A percentile compares a stretch with the other conserved stretches of the same genome.
Evolutionary conservation across 2,329 filamentous ascomycete genomes (phyloP).

Genomic region (Colletotrichum neosansevieriae): DNA sequence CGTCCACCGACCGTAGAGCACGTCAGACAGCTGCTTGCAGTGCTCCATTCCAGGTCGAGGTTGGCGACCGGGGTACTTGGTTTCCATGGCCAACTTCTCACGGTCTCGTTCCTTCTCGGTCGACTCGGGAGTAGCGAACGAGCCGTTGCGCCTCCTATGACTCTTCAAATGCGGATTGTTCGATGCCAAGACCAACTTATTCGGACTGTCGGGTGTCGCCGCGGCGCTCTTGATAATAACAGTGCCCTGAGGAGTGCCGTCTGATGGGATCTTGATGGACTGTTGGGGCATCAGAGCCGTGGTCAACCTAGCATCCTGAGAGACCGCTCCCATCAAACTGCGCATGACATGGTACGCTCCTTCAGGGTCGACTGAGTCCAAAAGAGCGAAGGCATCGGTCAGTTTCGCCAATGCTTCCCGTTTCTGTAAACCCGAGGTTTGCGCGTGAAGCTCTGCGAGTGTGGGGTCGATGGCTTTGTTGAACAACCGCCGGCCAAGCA

Average conservation of each 20-base stretch:
- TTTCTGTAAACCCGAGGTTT: conserved; percentile 75
- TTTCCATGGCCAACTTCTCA: conserved; percentile 62
- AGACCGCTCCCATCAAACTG: conserved; percentile 79
- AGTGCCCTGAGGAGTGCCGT: conserved; percentile 65
- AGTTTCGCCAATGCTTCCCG: conserved; percentile 86
- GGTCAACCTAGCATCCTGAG: conserved; percentile 75
- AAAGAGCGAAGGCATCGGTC: conserved; percentile 84
- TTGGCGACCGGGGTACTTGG: conserved; percentile 67
- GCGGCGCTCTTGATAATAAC: conserved; percentile 67
- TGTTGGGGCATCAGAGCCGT: conserved; percentile 58
- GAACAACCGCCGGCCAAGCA: conserved; percentile 85
- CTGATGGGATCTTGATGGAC: conserved; percentile 54
- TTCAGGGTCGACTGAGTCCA: conserved; percentile 91
- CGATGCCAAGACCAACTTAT: conserved; percentile 81
- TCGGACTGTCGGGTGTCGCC: conserved; percentile 53
- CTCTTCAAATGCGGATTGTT: conserved; percentile 88
- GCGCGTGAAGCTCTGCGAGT: conserved; percentile 88
- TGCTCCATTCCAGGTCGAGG: conserved; percentile 86
- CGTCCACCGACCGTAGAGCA: conserved; percentile 91
- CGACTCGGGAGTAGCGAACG: conserved; percentile 49
- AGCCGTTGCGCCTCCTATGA: conserved; percentile 75
- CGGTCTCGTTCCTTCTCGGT: conserved; percentile 60
- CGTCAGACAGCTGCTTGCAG: conserved; percentile 87
- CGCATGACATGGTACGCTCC: conserved; percentile 88
- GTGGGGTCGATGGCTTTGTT: conserved; percentile 84